Conservation (phyloP, 768 basidiomycete species). For the Pleurotus giganteus region DNA sequence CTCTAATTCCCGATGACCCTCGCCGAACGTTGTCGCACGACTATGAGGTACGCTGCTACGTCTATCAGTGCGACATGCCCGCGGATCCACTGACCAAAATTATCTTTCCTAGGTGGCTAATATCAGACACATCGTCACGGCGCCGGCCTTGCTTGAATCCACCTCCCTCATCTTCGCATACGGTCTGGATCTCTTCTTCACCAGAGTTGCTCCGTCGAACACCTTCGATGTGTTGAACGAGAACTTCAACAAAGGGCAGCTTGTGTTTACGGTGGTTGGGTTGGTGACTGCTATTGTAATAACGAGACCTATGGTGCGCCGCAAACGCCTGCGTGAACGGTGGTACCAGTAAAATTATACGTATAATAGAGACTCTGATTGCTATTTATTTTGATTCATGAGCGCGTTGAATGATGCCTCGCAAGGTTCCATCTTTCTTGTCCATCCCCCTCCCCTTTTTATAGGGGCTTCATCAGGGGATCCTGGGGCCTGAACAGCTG, state of each 20-base stretch:
- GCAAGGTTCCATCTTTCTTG: too few species aligned
- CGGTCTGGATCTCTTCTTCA: slow-evolving; percentile 88
- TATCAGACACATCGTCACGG: slow-evolving; percentile 65
- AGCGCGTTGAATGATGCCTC: too few species aligned
- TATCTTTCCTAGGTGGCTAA: slow-evolving; percentile 57
- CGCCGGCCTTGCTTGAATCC: slow-evolving; percentile 87
- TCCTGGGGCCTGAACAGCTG: too few species aligned
- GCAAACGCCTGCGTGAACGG: slow-evolving; percentile 62
- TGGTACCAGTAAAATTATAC: slow-evolving; percentile 75
- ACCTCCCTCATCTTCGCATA: slow-evolving; percentile 86
- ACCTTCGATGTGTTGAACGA: slow-evolving; percentile 93
- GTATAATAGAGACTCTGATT: too few species aligned
- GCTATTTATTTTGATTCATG: too few species aligned
- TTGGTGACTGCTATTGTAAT: slow-evolving; percentile 75
- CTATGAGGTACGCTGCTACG: slow-evolving; percentile 34
- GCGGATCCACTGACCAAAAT: not conserved
- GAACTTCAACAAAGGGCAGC: slow-evolving; percentile 90
- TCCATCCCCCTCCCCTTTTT: too few species aligned
- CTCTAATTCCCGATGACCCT: slow-evolving; percentile 72
- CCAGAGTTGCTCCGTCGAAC: slow-evolving; percentile 79
- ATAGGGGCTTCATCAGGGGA: too few species aligned
- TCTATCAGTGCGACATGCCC: not conserved
- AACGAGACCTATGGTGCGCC: slow-evolving; percentile 75
- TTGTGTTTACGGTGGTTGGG: slow-evolving; percentile 77
- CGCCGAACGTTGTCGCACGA: slow-evolving; percentile 47